A percentile compares a stretch with the other conserved stretches of the same genome.
phyloP scores from a whole-genome alignment of 2,329 filamentous ascomycete species.

The Xylariaceae sp. region DNA sequence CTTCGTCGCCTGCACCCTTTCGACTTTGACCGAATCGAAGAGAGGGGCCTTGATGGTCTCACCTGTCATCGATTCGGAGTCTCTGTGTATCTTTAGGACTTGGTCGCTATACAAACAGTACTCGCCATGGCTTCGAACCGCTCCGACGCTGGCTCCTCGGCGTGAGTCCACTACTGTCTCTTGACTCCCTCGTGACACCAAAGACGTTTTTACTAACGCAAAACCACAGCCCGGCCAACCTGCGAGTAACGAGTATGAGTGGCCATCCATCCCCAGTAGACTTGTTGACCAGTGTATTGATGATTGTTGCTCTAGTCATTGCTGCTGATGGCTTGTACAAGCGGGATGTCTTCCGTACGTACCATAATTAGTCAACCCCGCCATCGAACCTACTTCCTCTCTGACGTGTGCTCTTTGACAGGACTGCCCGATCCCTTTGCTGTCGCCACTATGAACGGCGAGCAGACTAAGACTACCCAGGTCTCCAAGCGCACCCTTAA shows the following conservation, averaged over 20 bases:
- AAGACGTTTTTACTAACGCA: constrained; percentile 7
- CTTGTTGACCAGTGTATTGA: constrained; percentile 15
- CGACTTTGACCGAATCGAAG: too few species aligned
- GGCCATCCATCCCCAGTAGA: constrained; percentile 10
- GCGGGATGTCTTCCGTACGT: constrained; percentile 96
- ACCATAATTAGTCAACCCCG: constrained; percentile 5
- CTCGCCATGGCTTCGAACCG: constrained; percentile 43
- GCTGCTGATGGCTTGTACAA: constrained; percentile 98
- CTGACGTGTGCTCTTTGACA: constrained; percentile 36
- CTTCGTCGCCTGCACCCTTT: too few species aligned
- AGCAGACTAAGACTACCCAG: constrained; percentile 96
- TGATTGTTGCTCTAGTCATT: constrained; percentile 69
- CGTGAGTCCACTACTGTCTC: constrained; percentile 45
- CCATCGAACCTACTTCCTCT: not conserved
- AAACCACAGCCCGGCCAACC: constrained; percentile 72
- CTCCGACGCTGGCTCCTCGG: constrained; percentile 59
- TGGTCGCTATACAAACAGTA: too few species aligned
- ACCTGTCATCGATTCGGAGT: too few species aligned
- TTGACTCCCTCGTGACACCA: constrained; percentile 28
- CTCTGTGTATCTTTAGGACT: too few species aligned
- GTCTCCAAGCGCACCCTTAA: constrained; percentile 97
- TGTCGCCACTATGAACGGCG: constrained; percentile 92
- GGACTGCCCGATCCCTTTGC: constrained; percentile 98
- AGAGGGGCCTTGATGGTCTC: too few species aligned
- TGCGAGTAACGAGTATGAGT: constrained; percentile 84